These are phyloP conservation scores for Mycena alexandri DNA, from an alignment of 768 basidiomycete genomes.

Conservation along the genomic window DNA sequence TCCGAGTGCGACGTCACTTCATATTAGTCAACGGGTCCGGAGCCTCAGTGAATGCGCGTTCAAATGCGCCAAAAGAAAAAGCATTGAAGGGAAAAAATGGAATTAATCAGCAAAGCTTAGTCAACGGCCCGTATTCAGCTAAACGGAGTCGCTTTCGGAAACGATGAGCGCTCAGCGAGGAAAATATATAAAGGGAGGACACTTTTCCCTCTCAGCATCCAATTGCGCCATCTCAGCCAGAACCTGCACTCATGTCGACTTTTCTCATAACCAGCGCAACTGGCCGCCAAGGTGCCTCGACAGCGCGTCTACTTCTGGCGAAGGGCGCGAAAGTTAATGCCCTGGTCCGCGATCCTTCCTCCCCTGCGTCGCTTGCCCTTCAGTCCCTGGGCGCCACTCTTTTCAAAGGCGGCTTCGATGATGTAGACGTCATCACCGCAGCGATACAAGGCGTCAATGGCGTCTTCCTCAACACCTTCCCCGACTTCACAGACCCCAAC, in stretches of 20 bases:
- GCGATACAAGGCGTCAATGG: slow-evolving; percentile 33
- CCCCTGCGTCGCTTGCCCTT: slow-evolving; percentile 13
- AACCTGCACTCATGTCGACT: slow-evolving; percentile 16
- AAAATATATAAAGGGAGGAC: too few relatives aligned
- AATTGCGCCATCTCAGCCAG: too few relatives aligned
- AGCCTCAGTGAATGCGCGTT: too few relatives aligned
- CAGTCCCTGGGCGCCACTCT: slow-evolving; percentile 28
- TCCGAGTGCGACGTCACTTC: too few relatives aligned
- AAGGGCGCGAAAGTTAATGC: slow-evolving; percentile 27
- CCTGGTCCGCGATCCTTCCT: slow-evolving; percentile 27
- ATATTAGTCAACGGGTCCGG: too few relatives aligned
- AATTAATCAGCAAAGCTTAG: too few relatives aligned
- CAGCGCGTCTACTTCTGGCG: slow-evolving; percentile 29
- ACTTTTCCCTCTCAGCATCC: too few relatives aligned
- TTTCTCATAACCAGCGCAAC: slow-evolving; percentile 34
- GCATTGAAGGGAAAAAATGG: too few relatives aligned
- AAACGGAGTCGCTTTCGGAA: too few relatives aligned
- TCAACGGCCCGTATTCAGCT: too few relatives aligned
- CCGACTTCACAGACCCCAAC: slow-evolving; percentile 17
- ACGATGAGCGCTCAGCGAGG: too few relatives aligned
- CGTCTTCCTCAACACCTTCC: slow-evolving; percentile 36
- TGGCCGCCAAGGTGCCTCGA: slow-evolving; percentile 34
- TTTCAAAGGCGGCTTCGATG: slow-evolving; percentile 26
- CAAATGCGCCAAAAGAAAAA: too few relatives aligned
- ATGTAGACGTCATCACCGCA: slow-evolving; percentile 24